Evolutionary conservation across 805 yeast genomes (phyloP), one percentile per base, ranked within the genome.

Genomic region (Saturnispora gosingensis): DNA sequence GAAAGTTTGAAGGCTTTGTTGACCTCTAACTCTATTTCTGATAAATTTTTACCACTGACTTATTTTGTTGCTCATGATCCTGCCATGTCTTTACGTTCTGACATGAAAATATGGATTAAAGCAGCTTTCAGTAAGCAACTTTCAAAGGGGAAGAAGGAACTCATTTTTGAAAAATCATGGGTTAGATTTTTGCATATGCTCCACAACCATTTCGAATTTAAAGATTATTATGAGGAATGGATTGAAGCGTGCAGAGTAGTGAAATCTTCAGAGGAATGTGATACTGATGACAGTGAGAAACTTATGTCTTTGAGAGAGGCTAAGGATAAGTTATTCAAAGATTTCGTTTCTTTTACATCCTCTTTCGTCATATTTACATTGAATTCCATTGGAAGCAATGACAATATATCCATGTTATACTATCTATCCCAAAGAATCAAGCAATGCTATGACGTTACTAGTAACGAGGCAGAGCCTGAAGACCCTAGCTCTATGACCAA

Each of bases 41-140:
- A 82, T 51, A 74, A 80, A 54, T 88, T 82, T 59, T 60, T 85
- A 43, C 82, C 88, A 0, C 63, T 87, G 22, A 69, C 86, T 0
- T 87, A 84, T 62, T 83, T 86, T 61, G 72, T 77, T 58, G 95
- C 93, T 0, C 81, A 79, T 60, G 97, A 89, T 60, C 91, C 95
- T 0, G 75, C 77, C 28, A 59, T 58, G 3, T 65, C 65, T 0
- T 61, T 88, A 39, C 77, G 73, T 54, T 64, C 67, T 1, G 76
- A 78, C 40, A 75, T 80, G 0, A 72, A 73, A 36, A 83, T 83
- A 1, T 89, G 97, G 96, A 73, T 87, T 5, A 72, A 74, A 45
- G 82, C 91, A 1, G 72, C 82, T 15, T 74, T 76, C 54, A 65
- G 65, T 25, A 66, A 75, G 48, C 54, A 57, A 22, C 61, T 66